phyloP scores from a whole-genome alignment of 352 stramenopile species.

The Phytophthora litchii region DNA sequence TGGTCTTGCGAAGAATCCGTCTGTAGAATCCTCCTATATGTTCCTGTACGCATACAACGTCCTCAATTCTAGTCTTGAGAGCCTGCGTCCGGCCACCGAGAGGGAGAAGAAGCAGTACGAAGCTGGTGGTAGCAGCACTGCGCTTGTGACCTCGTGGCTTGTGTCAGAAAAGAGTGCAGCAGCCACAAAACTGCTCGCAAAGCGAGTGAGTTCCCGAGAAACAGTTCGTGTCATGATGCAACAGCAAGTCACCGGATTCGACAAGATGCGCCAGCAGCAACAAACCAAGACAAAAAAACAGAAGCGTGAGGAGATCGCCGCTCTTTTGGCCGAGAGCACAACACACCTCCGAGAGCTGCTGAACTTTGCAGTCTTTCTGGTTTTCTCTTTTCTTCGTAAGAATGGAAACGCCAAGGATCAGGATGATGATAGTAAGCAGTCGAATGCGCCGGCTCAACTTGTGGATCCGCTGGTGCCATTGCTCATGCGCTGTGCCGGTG shows the following conservation, averaged over 20 bases:
- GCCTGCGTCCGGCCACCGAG: conserved; percentile 66
- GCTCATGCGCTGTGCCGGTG: conserved; percentile 90
- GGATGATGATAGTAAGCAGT: conserved; percentile 18
- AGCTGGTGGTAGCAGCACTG: conserved; percentile 34
- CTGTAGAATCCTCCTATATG: conserved; percentile 84
- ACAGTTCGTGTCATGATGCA: conserved; percentile 66
- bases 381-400: conserved; percentile 72
- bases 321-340: conserved; percentile 43
- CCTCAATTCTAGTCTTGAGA: conserved; percentile 76
- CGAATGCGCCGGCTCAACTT: conserved; percentile 51
- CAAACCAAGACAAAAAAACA: conserved; percentile 51
- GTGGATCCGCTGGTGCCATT: conserved; percentile 93
- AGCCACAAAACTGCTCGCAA: conserved; percentile 61
- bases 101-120: conserved; percentile 71
- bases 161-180: conserved; percentile 81
- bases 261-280: conserved; percentile 60
- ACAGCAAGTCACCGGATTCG: conserved; percentile 79
- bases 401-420: conserved; percentile 31
- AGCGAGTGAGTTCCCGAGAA: conserved; percentile 57
- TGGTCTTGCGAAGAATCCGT: conserved; percentile 83
- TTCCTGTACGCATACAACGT: conserved; percentile 89
- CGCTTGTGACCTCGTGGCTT: conserved; percentile 69
- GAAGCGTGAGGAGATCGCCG: conserved; percentile 40
- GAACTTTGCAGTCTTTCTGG: conserved; percentile 83
- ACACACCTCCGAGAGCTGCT: conserved; percentile 82